phyloP scores from a whole-genome alignment of 2,329 filamentous ascomycete species.

The Clonostachys solani region DNA sequence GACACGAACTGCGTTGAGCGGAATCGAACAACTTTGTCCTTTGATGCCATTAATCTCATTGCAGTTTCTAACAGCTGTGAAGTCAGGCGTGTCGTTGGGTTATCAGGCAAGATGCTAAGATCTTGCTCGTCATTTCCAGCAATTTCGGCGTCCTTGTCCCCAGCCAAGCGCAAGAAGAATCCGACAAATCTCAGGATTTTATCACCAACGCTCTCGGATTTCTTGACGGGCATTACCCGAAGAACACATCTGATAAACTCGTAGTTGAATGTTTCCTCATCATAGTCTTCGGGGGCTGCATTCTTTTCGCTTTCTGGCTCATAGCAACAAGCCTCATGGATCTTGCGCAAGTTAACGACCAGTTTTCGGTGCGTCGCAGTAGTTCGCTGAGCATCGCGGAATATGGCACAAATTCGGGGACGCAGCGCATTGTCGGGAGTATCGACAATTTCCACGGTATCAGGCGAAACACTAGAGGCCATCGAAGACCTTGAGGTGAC shows the following conservation, averaged over 20 bases:
- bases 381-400: slow-evolving; percentile 80
- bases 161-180: slow-evolving; percentile 74
- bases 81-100: slow-evolving; percentile 76
- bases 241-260: slow-evolving; percentile 83
- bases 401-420: slow-evolving; percentile 67
- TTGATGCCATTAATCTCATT: slow-evolving; percentile 73
- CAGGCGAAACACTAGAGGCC: slow-evolving; percentile 41
- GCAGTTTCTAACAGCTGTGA: slow-evolving; percentile 69
- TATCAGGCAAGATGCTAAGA: slow-evolving; percentile 70
- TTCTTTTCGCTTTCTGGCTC: slow-evolving; percentile 52
- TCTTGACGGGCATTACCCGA: slow-evolving; percentile 82
- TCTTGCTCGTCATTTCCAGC: slow-evolving; percentile 62
- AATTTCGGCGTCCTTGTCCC: slow-evolving; percentile 67
- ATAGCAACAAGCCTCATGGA: slow-evolving; percentile 81
- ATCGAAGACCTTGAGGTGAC: slow-evolving; percentile 33
- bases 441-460: slow-evolving; percentile 75
- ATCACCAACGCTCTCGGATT: slow-evolving; percentile 85
- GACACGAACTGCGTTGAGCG: slow-evolving; percentile 85
- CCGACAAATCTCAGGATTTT: slow-evolving; percentile 81
- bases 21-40: slow-evolving; percentile 91
- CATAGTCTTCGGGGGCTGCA: slow-evolving; percentile 59
- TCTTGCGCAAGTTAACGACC: slow-evolving; percentile 79
- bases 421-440: slow-evolving; percentile 67
- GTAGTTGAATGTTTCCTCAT: slow-evolving; percentile 81
- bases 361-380: slow-evolving; percentile 89